Evolutionary conservation across 129 eudicot species (phyloP), one percentile per base, ranked within the genome.

Genomic region (Pseudognaphalium luteoalbum): DNA sequence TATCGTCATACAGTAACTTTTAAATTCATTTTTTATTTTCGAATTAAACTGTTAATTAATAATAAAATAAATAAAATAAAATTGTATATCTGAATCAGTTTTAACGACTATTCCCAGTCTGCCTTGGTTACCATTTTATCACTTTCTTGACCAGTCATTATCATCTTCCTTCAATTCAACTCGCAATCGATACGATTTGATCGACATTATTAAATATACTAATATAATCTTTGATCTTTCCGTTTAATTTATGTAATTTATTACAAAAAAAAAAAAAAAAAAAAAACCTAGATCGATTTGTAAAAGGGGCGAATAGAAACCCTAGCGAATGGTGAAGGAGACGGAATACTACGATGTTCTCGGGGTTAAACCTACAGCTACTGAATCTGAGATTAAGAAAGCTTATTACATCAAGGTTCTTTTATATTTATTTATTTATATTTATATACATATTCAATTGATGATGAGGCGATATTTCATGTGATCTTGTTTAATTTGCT

Each of bases 371-470:
- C 98, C 98, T 41, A 72, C 88, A 9, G 98, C 98, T n/a, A 90
- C 98, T 3, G 97, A 93, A 74, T 71, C 97, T 20, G 95, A 93
- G 87, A 93, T 93, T 71, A 93, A 93, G 73, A 93, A 93, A 76
- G 98, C 98, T 67, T 93, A 93, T 80, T 93, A 93, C 77, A 88
- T 88, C 67, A 93, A 93, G 98, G 98, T 93, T 16, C 15, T 64
- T 33, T 0, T 14, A 14, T 64, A 29, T 64, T 29, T 62, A 2
- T 20, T n/a, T n/a, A 6, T 33, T 0, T 14, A 14, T 64, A 29
- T 64, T 29, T 62, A 2, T 20, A 34, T 47, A 12, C 25, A 37
- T 61, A 21, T 64, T 25, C 56, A 20, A 54, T 54, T 80, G 33
- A 66, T 37, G 29, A 2, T 2, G 2, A 47, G 0, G 28, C 3